Evolutionary conservation across 768 basidiomycete species (phyloP), one percentile per base, ranked within the genome.

Genomic region (Gautieria morchelliformis): DNA sequence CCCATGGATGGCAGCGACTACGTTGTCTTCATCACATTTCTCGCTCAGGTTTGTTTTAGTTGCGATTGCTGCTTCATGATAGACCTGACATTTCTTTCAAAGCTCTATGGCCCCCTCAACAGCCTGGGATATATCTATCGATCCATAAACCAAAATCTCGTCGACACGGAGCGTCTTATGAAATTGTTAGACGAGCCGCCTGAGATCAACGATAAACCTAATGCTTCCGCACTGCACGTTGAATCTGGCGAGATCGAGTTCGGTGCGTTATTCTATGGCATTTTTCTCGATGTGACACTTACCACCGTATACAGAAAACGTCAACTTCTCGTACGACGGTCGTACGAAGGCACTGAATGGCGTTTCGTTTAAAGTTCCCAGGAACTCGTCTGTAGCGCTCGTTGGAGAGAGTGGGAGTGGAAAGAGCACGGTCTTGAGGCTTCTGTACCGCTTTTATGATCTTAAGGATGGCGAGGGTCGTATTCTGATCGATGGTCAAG

Each of bases 381-480:
- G 87, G 65, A 88, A 89, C 5, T 82, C 84, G 5, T 85, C 89
- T 14, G 93, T 96, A 19, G 95, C 94, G 0, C 78, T 97, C 20
- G 91, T 98, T 14, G 92, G 87, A 20, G 84, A 87, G 65, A 83
- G 84, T 2, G 90, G 89, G 1, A 75, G 86, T 2, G 85, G 91
- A 12, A 94, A 92, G 69, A 88, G 85, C 10, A 89, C 91, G 0
- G 83, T 92, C 56, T 70, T 92, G 51, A 85, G 91, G n/a, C 75
- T 94, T 30, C 74, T 98, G 15, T 96, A 91, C 70, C 80, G 93
- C 20, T 93, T 98, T 72, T 96, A 97, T 68, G 93, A 97, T 64
- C 75, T 93, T 14, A 77, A 79, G 17, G 80, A 83, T 54, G 92
- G 92, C 33, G 79, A 87, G 59, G 87, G 87, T 14, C 74, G 85